Evolutionary conservation across 2,329 filamentous ascomycete species (phyloP).

Genomic region (Epichloe amarillans): DNA sequence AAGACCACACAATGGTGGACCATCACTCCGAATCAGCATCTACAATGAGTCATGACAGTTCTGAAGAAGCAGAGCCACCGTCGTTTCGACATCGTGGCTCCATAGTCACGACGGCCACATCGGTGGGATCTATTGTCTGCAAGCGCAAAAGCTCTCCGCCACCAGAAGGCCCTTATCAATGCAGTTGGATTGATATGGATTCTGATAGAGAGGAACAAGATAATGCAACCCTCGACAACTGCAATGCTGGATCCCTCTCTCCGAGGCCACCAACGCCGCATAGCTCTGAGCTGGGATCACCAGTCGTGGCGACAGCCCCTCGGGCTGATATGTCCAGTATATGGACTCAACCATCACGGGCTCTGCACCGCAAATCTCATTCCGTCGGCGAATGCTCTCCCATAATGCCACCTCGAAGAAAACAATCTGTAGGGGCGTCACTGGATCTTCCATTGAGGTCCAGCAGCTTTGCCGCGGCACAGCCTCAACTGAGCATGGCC

Average conservation of each 20-base stretch:
- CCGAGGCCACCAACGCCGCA: constrained; percentile 19
- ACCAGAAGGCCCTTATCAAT: constrained; percentile 10
- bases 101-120: constrained; percentile 23
- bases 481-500: neutral
- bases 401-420: constrained; percentile 1
- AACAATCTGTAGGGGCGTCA: constrained; percentile 8
- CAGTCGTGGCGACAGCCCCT: neutral
- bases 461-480: neutral
- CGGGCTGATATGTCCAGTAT: neutral
- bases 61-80: constrained; percentile 19
- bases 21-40: constrained; percentile 22
- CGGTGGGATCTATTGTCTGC: constrained; percentile 18
- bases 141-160: constrained; percentile 12
- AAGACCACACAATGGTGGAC: constrained; percentile 11
- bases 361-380: constrained; percentile 12
- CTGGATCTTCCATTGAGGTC: constrained; percentile 9
- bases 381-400: constrained; percentile 10
- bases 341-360: constrained; percentile 1
- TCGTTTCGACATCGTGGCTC: constrained; percentile 22
- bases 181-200: constrained; percentile 26
- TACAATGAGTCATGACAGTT: constrained; percentile 16
- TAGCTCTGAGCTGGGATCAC: constrained; percentile 7
- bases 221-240: constrained; percentile 4
- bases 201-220: constrained; percentile 19
- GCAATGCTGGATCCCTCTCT: constrained; percentile 10